Evolutionary conservation across 805 yeast genomes (phyloP), one percentile per base, ranked within the genome.

Genomic region (Saccharomycopsis synnaedendra): DNA sequence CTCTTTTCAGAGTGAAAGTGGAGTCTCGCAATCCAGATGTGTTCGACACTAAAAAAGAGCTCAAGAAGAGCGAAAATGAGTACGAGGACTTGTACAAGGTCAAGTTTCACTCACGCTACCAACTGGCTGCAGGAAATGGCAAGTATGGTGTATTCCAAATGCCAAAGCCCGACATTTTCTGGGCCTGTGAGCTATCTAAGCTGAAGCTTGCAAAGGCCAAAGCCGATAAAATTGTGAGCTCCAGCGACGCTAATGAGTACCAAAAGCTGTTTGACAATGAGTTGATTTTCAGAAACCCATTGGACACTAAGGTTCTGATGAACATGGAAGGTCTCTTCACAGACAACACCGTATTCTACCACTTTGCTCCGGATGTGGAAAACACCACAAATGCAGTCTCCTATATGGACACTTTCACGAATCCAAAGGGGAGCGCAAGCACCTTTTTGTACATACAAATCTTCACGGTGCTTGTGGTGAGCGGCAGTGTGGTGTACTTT

Each of bases 1-100:
- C 65, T 28, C 56, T 70, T 10, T 43, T 50, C 10, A 29, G 51
- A 29, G 32, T 47, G 29, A 40, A 41, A n/a, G 42, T 39, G 5
- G 43, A 35, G 9, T 42, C 41, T 29, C 5, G 35, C 8, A 35
- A 10, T 7, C 32, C 9, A 19, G 42, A 31, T 11, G 35, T 11
- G 19, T 5, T 6, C 8, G 46, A 34, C 32, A 28, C 32, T 28
- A 7, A n/a, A 7, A 30, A 32, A 29, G 50, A 39, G 42, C 31
- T 37, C 6, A 19, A 32, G 7, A 28, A 11, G 8, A n/a, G 10
- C 30, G 44, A 7, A 5, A 42, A 36, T 5, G 44, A 41, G 29
- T 38, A 33, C 38, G 41, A 43, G 27, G 19, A 28, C 10, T 40
- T 51, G 29, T 43, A 31, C 28, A 43, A 34, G 6, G n/a, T 51